Evolutionary conservation across 129 eudicot species (phyloP).

Genomic region (Deinandra increscens): DNA sequence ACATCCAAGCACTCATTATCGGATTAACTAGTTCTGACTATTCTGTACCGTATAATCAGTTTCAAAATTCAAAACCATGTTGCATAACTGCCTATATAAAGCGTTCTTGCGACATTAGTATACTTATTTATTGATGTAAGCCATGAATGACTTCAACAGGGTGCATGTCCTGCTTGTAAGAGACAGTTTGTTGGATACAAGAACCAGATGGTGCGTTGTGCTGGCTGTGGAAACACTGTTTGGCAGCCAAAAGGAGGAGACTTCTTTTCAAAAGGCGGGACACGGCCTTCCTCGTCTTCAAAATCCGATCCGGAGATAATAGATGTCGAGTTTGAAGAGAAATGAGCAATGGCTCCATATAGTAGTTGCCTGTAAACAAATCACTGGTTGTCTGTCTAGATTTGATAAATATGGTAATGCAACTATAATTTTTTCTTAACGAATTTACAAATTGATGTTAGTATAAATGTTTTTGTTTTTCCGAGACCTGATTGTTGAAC

Average conservation of each 20-base stretch:
- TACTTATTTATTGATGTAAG: not conserved
- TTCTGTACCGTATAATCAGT: not conserved
- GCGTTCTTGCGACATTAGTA: not conserved
- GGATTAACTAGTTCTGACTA: too few species aligned
- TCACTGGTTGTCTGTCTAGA: slow-evolving; percentile 20
- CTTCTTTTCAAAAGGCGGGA: slow-evolving; percentile 59
- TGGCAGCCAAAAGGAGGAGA: slow-evolving; percentile 93
- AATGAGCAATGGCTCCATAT: slow-evolving; percentile 34
- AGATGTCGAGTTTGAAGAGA: slow-evolving; percentile 95
- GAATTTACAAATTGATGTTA: not conserved
- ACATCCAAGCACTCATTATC: not conserved
- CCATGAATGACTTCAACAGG: slow-evolving; percentile 42
- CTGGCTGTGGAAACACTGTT: slow-evolving; percentile 76
- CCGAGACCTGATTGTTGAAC: too few species aligned
- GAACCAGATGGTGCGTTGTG: slow-evolving; percentile 68
- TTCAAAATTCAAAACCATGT: not conserved
- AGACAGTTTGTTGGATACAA: slow-evolving; percentile 74
- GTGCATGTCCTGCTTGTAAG: slow-evolving; percentile 88
- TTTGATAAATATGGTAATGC: slow-evolving; percentile 31
- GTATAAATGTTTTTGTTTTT: too few species aligned
- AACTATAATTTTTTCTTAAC: slow-evolving; percentile 7
- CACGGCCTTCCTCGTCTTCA: slow-evolving; percentile 47
- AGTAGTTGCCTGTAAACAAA: slow-evolving; percentile 8
- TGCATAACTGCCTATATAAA: not conserved
- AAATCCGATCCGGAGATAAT: slow-evolving; percentile 72